phyloP scores from a whole-genome alignment of 495 filamentous ascomycete species.

The Neurospora sp. region DNA sequence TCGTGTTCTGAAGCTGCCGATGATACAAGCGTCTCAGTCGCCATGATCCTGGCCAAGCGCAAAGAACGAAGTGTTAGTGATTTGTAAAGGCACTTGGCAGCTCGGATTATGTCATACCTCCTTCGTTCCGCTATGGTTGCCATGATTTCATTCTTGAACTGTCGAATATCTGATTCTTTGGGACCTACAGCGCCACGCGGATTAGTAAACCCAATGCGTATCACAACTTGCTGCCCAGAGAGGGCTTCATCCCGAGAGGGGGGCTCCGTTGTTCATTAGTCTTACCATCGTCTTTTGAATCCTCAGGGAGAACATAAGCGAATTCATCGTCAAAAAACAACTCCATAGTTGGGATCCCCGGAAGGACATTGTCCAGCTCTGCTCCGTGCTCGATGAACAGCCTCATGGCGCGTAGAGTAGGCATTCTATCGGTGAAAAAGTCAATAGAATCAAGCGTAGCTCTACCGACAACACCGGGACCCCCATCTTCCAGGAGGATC shows the following conservation, averaged over 20 bases:
- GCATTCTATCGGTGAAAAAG: too few relatives aligned
- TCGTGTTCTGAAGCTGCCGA: not conserved
- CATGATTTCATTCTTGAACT: not conserved
- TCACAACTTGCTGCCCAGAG: too few relatives aligned
- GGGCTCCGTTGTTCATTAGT: too few relatives aligned
- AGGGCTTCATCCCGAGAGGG: too few relatives aligned
- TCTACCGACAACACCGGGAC: too few relatives aligned
- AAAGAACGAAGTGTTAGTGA: not conserved
- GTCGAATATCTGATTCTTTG: not conserved
- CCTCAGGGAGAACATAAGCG: not conserved
- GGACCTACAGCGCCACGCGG: not conserved
- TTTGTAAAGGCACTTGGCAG: not conserved
- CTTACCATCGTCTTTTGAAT: not conserved
- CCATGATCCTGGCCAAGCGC: not conserved
- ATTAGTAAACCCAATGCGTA: too few relatives aligned
- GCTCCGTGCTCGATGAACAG: not conserved
- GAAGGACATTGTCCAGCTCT: not conserved
- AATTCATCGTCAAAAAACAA: not conserved
- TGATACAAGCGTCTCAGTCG: not conserved
- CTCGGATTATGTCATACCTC: not conserved
- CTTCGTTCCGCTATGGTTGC: not conserved
- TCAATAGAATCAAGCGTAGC: too few relatives aligned
- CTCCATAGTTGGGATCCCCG: not conserved
- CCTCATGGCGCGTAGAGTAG: too few relatives aligned
- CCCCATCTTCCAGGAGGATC: too few relatives aligned